Conservation (phyloP, 2,329 filamentous ascomycete genomes). For the Aspergillus jensenii region DNA sequence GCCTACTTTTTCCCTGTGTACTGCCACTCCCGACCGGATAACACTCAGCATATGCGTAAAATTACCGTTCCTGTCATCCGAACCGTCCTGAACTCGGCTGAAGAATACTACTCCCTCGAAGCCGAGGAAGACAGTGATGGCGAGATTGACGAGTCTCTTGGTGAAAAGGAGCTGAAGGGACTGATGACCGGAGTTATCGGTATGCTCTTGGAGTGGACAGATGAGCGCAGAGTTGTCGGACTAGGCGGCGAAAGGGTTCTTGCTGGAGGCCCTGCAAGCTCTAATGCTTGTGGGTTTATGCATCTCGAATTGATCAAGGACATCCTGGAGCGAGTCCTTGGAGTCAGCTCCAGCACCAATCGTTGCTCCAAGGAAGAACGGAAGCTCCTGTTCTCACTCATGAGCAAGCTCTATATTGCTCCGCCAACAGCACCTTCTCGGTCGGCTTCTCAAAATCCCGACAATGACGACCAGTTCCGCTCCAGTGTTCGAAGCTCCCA, state of each 20-base stretch:
- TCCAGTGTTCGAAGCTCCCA: conserved; percentile 45
- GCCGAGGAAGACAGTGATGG: conserved; percentile 72
- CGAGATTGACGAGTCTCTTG: conserved; percentile 74
- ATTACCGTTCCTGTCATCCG: conserved; percentile 75
- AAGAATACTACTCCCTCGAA: conserved; percentile 68
- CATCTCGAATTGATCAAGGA: conserved; percentile 77
- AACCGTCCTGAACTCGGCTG: conserved; percentile 59
- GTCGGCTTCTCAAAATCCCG: conserved; percentile 41
- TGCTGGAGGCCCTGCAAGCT: conserved; percentile 54
- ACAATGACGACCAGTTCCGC: conserved; percentile 64
- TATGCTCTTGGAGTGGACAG: conserved; percentile 86
- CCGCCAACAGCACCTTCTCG: conserved; percentile 55
- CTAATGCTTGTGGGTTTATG: conserved; percentile 66
- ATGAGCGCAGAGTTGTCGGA: conserved; percentile 74
- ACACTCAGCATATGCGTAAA: conserved; percentile 76
- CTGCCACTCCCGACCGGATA: conserved; percentile 79
- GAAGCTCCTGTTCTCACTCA: conserved; percentile 73
- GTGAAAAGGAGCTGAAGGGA: conserved; percentile 53
- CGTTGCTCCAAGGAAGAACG: conserved; percentile 68
- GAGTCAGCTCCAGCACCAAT: conserved; percentile 37
- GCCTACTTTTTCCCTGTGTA: conserved; percentile 95
- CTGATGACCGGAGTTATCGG: conserved; percentile 77
- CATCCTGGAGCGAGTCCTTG: conserved; percentile 71
- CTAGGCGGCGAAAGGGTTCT: conserved; percentile 52
- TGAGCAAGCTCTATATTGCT: conserved; percentile 80